A percentile compares a stretch with the other conserved stretches of the same genome.
phyloP scores from a whole-genome alignment of 2,329 filamentous ascomycete genomes.

The Chaetoscypha palmicola region DNA sequence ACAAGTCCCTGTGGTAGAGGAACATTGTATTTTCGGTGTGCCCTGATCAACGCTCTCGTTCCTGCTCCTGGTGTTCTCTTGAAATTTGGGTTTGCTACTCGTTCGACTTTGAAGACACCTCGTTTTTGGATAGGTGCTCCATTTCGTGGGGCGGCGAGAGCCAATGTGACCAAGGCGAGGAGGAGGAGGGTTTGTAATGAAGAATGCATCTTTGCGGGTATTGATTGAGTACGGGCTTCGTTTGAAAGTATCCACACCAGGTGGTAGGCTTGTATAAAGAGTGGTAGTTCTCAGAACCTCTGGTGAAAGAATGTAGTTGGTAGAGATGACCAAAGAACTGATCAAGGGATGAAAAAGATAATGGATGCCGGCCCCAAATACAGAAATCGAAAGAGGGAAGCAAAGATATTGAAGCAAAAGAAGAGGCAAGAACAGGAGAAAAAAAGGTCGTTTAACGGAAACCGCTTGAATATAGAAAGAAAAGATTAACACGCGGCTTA shows the following conservation, averaged over 20 bases:
- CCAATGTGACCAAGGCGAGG: slow-evolving; percentile 40
- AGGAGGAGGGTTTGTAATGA: slow-evolving; percentile 34
- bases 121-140: slow-evolving; percentile 34
- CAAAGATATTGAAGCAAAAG: slow-evolving; percentile 16
- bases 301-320: slow-evolving; percentile 11
- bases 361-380: slow-evolving; percentile 22
- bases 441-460: slow-evolving; percentile 20
- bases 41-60: slow-evolving; percentile 51
- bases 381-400: slow-evolving; percentile 14
- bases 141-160: slow-evolving; percentile 37
- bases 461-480: slow-evolving; percentile 9
- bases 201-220: slow-evolving; percentile 27
- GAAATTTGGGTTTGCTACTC: slow-evolving; percentile 38
- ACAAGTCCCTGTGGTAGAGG: slow-evolving; percentile 38
- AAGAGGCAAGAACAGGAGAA: slow-evolving; percentile 11
- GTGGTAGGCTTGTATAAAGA: slow-evolving; percentile 24
- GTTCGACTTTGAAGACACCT: slow-evolving; percentile 29
- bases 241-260: slow-evolving; percentile 27
- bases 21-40: slow-evolving; percentile 62
- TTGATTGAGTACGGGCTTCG: slow-evolving; percentile 2
- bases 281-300: slow-evolving; percentile 11
- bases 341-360: slow-evolving; percentile 14
- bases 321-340: slow-evolving; percentile 6
- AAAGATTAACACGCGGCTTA: slow-evolving; percentile 22
- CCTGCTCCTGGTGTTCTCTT: slow-evolving; percentile 27